Evolutionary conservation across 1,284 basidiomycete species (phyloP), one percentile per base, ranked within the genome.

Genomic region (Austroboletus niveus): DNA sequence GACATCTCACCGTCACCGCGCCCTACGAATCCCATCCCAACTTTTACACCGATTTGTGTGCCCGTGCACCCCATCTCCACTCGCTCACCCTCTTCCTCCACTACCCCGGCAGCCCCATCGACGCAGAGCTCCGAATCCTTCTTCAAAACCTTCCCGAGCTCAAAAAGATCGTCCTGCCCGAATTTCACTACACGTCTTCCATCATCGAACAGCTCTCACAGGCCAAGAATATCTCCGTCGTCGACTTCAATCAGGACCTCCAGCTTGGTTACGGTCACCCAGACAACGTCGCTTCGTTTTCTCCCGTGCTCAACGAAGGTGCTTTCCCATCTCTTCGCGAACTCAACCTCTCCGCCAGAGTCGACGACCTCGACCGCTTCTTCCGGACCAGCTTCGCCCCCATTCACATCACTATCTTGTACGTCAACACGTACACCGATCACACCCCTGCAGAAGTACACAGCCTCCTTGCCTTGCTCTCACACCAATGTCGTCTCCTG

Each of bases 251-350:
- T 48, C 77, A 77, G 56, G 54, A 66, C 12, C 57, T 64, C 4
- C 61, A 63, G 0, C 75, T 79, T 53, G 79, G 77, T 5, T 60
- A 54, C 30, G 79, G 79, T 0, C 62, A 74, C 41, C 62, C 67
- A 1, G 50, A 41, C 1, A 82, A 85, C 52, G 68, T 80, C 2
- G 46, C 60, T 4, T 57, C 65, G 27, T 80, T 82, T 57, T 17
- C 50, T 6, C 82, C 81, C 2, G 59, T 55, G 3, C 65, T 83
- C 12, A 42, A 63, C 22, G 70, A 77, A 52, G 78, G 75, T 20
- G 73, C 79, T 0, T 87, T 86, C 61, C 80, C 79, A 0, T 65
- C 71, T 1, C 69, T 87, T 6, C 74, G 69, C 59, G 81, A 84
- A 51, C 69, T 84, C 38, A 78, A 73, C 5, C 58, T 82, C 34